Percentiles rank a stretch among this genome's conserved stretches.
Conservation (phyloP, 2,329 filamentous ascomycete genomes). For the Onygena corvina region DNA sequence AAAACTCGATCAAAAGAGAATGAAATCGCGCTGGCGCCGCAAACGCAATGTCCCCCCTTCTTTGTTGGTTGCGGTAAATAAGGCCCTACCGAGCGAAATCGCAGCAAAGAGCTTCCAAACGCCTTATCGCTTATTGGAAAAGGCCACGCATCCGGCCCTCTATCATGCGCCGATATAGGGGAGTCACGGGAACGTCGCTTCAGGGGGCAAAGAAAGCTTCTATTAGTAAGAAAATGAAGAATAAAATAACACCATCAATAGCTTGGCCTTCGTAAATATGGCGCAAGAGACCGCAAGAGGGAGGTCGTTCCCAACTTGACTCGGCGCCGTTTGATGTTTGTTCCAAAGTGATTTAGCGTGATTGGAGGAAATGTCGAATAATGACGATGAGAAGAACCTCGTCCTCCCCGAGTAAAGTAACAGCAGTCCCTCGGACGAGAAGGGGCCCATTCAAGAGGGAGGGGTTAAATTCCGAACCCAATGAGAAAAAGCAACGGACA, state of each 20-base stretch:
- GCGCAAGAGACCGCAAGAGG: background rate
- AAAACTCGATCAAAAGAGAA: background rate
- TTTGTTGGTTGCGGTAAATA: background rate
- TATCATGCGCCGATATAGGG: no score
- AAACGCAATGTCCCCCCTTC: background rate
- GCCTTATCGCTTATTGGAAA: no score
- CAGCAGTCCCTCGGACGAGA: background rate
- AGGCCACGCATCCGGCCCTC: no score
- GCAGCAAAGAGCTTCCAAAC: no score
- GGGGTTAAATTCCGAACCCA: background rate
- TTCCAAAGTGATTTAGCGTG: background rate
- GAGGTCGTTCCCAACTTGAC: background rate
- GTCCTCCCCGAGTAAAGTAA: background rate
- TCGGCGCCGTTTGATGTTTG: conserved; percentile 2
- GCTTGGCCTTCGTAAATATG: conserved; percentile 4
- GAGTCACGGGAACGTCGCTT: conserved; percentile 1
- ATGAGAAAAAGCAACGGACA: background rate
- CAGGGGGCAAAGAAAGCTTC: background rate
- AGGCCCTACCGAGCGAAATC: background rate
- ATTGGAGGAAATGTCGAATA: conserved; percentile 3
- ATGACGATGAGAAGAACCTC: background rate
- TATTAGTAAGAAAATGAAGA: background rate
- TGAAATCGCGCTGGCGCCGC: conserved; percentile 1
- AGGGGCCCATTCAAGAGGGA: background rate
- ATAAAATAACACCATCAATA: background rate